Evolutionary conservation across 495 filamentous ascomycete genomes (phyloP).

Genomic region (Cenococcum geophilum): DNA sequence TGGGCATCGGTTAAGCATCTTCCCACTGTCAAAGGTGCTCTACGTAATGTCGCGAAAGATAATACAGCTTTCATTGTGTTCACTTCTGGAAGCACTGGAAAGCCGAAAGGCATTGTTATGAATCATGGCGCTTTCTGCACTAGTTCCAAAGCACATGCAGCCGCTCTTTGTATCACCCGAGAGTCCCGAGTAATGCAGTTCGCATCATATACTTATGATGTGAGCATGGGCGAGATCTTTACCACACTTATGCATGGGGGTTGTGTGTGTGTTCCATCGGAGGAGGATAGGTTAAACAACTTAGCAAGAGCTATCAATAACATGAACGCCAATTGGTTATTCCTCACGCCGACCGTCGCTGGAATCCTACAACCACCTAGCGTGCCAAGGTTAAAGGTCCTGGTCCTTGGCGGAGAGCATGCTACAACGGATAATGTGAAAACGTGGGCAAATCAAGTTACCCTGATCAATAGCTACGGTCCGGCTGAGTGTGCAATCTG

Average conservation of each 20-base stretch:
- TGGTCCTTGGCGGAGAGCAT: slow-evolving; percentile 43
- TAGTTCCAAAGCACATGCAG: slow-evolving; percentile 29
- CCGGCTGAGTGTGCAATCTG: slow-evolving; percentile 33
- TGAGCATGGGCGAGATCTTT: slow-evolving; percentile 42
- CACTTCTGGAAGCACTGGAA: slow-evolving; percentile 51
- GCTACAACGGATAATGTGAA: slow-evolving; percentile 33
- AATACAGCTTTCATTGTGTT: slow-evolving; percentile 41
- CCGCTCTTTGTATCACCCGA: slow-evolving; percentile 28
- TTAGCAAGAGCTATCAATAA: slow-evolving; percentile 37
- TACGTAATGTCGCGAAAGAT: slow-evolving; percentile 9
- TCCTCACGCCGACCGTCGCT: slow-evolving; percentile 43
- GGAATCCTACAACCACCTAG: too few relatives aligned
- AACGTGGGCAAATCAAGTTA: slow-evolving; percentile 19
- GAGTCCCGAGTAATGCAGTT: slow-evolving; percentile 44
- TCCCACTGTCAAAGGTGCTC: slow-evolving; percentile 14
- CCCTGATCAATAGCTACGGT: slow-evolving; percentile 37
- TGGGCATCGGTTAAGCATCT: slow-evolving; percentile 2
- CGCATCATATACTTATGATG: slow-evolving; percentile 45
- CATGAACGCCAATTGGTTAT: slow-evolving; percentile 37
- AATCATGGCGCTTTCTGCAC: slow-evolving; percentile 45
- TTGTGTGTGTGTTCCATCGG: slow-evolving; percentile 44
- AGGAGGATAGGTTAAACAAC: slow-evolving; percentile 35
- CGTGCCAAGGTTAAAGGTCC: slow-evolving; percentile 16
- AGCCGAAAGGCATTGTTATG: slow-evolving; percentile 51
- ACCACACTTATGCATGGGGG: slow-evolving; percentile 43